phyloP scores from a whole-genome alignment of 2,329 filamentous ascomycete species.

The Pseudocercospora fuligena region DNA sequence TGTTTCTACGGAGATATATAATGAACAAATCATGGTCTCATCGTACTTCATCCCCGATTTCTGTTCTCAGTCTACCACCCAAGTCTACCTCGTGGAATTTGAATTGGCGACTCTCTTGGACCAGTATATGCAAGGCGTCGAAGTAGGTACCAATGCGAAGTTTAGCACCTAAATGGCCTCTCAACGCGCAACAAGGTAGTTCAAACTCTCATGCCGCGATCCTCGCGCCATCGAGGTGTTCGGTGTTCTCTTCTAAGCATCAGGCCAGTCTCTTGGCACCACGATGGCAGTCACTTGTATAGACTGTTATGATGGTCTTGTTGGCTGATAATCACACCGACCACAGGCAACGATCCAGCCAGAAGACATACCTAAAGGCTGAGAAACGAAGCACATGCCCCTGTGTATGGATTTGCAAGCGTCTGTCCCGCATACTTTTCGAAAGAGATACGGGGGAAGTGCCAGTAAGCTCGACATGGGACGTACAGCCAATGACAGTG shows the following conservation, averaged over 20 bases:
- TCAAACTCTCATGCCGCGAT: neutral
- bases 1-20: neutral
- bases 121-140: neutral
- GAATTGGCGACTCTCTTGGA: neutral
- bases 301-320: neutral
- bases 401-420: neutral
- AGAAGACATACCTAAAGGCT: neutral
- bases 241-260: neutral
- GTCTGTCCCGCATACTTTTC: neutral
- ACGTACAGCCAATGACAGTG: neutral
- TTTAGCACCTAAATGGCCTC: neutral
- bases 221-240: neutral
- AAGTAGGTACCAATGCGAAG: neutral
- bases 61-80: neutral
- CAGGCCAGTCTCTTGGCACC: neutral
- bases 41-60: neutral
- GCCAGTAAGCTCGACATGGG: too few species aligned
- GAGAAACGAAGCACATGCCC: conserved; percentile 3
- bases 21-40: neutral
- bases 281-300: neutral
- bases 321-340: neutral
- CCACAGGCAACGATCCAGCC: neutral
- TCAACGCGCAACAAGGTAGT: neutral
- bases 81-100: neutral
- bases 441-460: neutral